Evolutionary conservation across 75 land plant genomes (phyloP), one percentile per base, ranked within the genome.

Genomic region (Cupressus sempervirens): DNA sequence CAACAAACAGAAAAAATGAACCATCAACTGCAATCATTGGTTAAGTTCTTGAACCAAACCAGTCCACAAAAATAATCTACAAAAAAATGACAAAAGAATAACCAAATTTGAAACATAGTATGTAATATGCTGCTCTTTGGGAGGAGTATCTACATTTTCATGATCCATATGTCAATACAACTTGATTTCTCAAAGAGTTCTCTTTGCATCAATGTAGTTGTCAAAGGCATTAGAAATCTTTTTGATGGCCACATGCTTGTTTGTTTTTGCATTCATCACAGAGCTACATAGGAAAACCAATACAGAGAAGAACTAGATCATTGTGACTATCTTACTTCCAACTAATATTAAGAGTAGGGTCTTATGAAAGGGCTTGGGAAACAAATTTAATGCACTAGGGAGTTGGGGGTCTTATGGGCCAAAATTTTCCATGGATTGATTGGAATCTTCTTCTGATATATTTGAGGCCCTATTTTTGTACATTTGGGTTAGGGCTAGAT

Each of bases 191-290:
- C 97, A 88, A 73, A 95, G 92, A 46, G 97, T 95, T n/a, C 97
- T 50, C 88, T 95, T 95, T 1, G 97, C 97, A 91, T 94, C 96
- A 86, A 92, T 92, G 53, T 88, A 88, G 53, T 94, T 95, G 84
- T 95, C 97, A 79, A 95, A 95, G 15, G 97, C 96, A 81, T 94
- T 94, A 0, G 95, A 94, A 14, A 95, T 95, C 85, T 94, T 95
- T 90, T 94, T 94, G 13, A 94, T 86, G 26, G 96, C 96, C 32
- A 94, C 96, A 89, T 93, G 89, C 86, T 94, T 95, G 43, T 91
- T 91, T 20, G 93, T 94, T 90, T 93, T 93, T 79, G 91, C 83
- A 85, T 95, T 95, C 88, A 91, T 20, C 62, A 92, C 88, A 83
- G 97, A 95, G 70, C 96, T 94, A 76, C 86, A 82, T 67, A 80